Conservation (phyloP, 225 moss, liverwort and hornwort genomes). For the Polytrichum commune region DNA sequence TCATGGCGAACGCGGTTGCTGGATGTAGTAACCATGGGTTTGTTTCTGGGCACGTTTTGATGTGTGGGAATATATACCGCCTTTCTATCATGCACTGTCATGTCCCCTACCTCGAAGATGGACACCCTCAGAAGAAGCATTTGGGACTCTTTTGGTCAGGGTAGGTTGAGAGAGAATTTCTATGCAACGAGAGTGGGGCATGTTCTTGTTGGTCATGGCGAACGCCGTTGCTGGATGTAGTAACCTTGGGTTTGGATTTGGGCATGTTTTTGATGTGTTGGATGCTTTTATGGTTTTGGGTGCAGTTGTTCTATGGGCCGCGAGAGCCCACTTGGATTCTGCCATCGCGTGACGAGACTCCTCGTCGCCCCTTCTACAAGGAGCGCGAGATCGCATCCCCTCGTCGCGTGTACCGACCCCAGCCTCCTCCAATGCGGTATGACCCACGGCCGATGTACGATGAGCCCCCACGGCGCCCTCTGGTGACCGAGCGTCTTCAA, state of each 20-base stretch:
- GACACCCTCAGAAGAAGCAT: neutral
- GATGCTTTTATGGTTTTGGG: no score
- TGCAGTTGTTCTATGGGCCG: constrained; percentile 12
- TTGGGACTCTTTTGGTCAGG: neutral
- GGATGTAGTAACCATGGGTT: no score
- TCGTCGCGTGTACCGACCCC: constrained; percentile 9
- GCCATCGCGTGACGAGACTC: constrained; percentile 24
- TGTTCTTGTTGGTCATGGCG: no score
- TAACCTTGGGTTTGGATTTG: no score
- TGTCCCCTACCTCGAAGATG: neutral
- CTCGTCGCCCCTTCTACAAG: constrained; percentile 13
- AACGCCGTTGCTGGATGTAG: no score
- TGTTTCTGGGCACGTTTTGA: no score
- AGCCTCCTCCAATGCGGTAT: neutral
- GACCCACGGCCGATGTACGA: neutral
- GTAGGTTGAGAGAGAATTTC: no score
- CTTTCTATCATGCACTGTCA: neutral
- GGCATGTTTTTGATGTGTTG: no score
- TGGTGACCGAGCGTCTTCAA: no score
- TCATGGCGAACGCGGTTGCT: no score
- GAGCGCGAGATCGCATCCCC: constrained; percentile 24
- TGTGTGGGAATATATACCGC: no score
- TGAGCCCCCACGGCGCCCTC: neutral
- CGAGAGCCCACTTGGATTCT: constrained; percentile 12
- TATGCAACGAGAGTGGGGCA: no score